phyloP scores from a whole-genome alignment of 768 basidiomycete species.

The Multifurca ochricompacta region DNA sequence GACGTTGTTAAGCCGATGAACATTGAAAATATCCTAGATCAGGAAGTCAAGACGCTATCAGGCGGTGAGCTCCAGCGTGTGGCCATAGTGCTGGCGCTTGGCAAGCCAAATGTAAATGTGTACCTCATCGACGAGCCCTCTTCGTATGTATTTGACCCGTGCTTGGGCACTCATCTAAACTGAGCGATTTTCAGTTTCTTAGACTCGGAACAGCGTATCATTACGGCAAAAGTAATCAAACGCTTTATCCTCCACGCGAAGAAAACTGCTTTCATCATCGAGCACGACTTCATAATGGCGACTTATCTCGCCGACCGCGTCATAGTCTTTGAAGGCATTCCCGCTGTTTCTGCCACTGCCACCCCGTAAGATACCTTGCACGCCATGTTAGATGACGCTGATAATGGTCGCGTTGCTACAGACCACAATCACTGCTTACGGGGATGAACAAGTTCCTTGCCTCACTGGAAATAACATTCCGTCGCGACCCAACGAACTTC shows the following conservation, averaged over 20 bases:
- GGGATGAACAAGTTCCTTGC: slow-evolving; percentile 99
- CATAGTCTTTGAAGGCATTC: slow-evolving; percentile 84
- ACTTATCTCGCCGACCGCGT: slow-evolving; percentile 98
- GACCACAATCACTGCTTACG: slow-evolving; percentile 87
- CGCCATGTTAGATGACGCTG: background rate
- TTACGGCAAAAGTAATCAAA: slow-evolving; percentile 96
- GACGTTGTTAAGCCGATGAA: slow-evolving; percentile 98
- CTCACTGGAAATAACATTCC: slow-evolving; percentile 94
- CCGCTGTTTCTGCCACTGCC: slow-evolving; percentile 83
- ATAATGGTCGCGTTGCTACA: slow-evolving; percentile 26
- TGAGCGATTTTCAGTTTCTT: slow-evolving; percentile 54
- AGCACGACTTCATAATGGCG: slow-evolving; percentile 99
- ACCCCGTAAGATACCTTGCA: slow-evolving; percentile 56
- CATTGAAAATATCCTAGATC: slow-evolving; percentile 90
- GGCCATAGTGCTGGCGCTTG: slow-evolving; percentile 89
- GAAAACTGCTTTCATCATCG: slow-evolving; percentile 97
- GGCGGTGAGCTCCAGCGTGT: slow-evolving; percentile 98
- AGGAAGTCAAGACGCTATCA: slow-evolving; percentile 95
- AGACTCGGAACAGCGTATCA: slow-evolving; percentile 99
- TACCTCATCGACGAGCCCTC: slow-evolving; percentile 96
- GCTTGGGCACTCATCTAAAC: background rate
- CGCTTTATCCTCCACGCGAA: slow-evolving; percentile 94
- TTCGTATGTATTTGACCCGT: slow-evolving; percentile 33
- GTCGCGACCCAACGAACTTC: slow-evolving; percentile 94
- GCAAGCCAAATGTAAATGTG: slow-evolving; percentile 76